These are phyloP conservation scores for Pulveroboletus sp. DNA, from an alignment of 1,284 basidiomycete genomes.

Conservation along the genomic window DNA sequence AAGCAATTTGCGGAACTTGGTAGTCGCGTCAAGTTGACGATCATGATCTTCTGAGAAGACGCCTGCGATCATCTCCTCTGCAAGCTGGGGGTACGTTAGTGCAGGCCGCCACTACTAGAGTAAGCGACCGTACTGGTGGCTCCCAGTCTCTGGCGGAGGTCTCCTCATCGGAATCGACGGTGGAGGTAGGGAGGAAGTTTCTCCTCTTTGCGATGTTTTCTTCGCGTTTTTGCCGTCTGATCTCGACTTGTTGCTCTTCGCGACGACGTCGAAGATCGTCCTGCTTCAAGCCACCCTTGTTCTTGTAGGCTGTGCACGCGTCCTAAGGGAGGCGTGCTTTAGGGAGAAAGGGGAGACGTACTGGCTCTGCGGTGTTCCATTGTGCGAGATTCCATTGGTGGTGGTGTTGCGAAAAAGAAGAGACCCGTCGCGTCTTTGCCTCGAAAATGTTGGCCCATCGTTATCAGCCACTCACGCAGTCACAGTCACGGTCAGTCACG, in stretches of 20 bases:
- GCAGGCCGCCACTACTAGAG: background rate
- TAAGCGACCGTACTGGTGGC: slow-evolving; percentile 59
- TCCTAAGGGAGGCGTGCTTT: slow-evolving; percentile 5
- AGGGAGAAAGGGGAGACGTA: slow-evolving; percentile 37
- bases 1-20: slow-evolving; percentile 95
- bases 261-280: slow-evolving; percentile 90
- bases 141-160: slow-evolving; percentile 71
- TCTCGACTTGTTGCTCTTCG: slow-evolving; percentile 97
- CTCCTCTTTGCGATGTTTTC: slow-evolving; percentile 96
- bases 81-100: slow-evolving; percentile 53
- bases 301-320: slow-evolving; percentile 59
- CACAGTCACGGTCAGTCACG: slow-evolving; percentile 33
- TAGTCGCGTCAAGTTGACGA: slow-evolving; percentile 91
- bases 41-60: slow-evolving; percentile 93
- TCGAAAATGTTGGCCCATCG: slow-evolving; percentile 11
- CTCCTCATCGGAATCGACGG: slow-evolving; percentile 86
- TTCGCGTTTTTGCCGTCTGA: slow-evolving; percentile 93
- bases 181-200: slow-evolving; percentile 79
- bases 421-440: slow-evolving; percentile 26
- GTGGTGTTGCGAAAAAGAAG: slow-evolving; percentile 20
- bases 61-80: slow-evolving; percentile 90
- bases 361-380: slow-evolving; percentile 68
- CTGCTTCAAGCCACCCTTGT: slow-evolving; percentile 80
- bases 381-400: slow-evolving; percentile 55
- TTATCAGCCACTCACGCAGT: slow-evolving; percentile 32